These are phyloP conservation scores for Yarrowia galli DNA, from an alignment of 1,139 yeast species.

Conservation along the genomic window DNA sequence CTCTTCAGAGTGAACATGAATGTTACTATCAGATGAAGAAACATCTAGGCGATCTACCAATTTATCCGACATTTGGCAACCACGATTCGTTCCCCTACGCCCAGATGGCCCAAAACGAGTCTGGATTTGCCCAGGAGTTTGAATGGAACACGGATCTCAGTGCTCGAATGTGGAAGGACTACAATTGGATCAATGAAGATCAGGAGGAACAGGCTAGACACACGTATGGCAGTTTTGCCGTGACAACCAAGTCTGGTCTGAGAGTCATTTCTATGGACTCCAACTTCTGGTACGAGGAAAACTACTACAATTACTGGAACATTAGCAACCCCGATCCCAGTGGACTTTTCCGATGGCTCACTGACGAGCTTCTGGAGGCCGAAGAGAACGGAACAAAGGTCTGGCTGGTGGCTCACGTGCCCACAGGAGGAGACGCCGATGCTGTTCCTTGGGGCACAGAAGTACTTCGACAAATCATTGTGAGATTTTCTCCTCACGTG, in stretches of 20 bases:
- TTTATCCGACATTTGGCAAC: slow-evolving; percentile 72
- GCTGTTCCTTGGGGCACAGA: slow-evolving; percentile 67
- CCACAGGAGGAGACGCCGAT: slow-evolving; percentile 54
- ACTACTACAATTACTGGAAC: slow-evolving; percentile 68
- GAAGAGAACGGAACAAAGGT: slow-evolving; percentile 66
- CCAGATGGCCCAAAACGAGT: slow-evolving; percentile 64
- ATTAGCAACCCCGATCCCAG: slow-evolving; percentile 63
- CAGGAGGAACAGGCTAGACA: slow-evolving; percentile 47
- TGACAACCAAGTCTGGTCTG: slow-evolving; percentile 62
- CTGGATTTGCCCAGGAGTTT: slow-evolving; percentile 59
- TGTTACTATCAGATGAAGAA: slow-evolving; percentile 63
- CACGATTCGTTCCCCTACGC: slow-evolving; percentile 81
- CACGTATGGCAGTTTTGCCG: slow-evolving; percentile 71
- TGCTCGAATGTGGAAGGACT: slow-evolving; percentile 61
- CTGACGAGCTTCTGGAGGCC: slow-evolving; percentile 65
- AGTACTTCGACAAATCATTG: slow-evolving; percentile 63
- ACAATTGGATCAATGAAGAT: slow-evolving; percentile 47
- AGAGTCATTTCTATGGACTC: slow-evolving; percentile 71
- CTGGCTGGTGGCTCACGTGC: slow-evolving; percentile 76
- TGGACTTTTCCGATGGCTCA: slow-evolving; percentile 68
- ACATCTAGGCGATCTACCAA: slow-evolving; percentile 61
- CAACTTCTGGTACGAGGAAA: slow-evolving; percentile 69
- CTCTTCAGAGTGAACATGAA: slow-evolving; percentile 61
- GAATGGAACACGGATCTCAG: slow-evolving; percentile 69
- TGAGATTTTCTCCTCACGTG: slow-evolving; percentile 70